Evolutionary conservation across 768 basidiomycete genomes (phyloP), one percentile per base, ranked within the genome.

Genomic region (Hirschioporus abietinus): DNA sequence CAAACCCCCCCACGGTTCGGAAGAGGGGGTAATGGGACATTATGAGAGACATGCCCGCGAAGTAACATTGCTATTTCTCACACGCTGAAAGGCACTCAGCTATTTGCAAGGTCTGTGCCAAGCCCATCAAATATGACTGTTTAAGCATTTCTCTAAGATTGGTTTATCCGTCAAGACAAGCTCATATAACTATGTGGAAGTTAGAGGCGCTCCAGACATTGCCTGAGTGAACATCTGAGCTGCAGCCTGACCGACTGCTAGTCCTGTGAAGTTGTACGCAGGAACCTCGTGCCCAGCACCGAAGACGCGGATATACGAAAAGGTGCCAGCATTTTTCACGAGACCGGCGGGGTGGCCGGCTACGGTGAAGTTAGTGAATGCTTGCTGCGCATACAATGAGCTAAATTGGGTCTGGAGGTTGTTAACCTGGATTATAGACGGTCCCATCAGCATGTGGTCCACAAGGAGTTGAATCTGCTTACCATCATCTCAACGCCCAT

Each of bases 401-500:
- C 78, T 79, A 73, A 83, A 83, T 67, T 78, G 72, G 26, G 85
- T 86, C 58, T 82, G 71, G 0, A 87, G 78, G 35, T 73, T 76
- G 67, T 82, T 75, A 57, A 86, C 79, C 84, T 84, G 27, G 20
- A 63, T 63, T 63, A 1, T 35, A 60, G 18, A 60, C n/a, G 9
- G 12, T 52, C 35, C 24, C 65, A 25, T 27, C 20, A 42, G 64
- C 17, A 58, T 2, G 58, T 1, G 42, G 64, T 58, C 15, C n/a
- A 26, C 4, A 25, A n/a, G n/a, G 35, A 58, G 8, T 34, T 58
- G 59, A 59, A 18, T 58, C 26, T 15, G 52, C 65, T 57, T 69
- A 86, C 84, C 85, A 87, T 84, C 1, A 81, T 80, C 75, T 87
- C 86, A 20, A 87, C 80, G 15, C 87, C 86, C 35, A 79, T 72